phyloP scores from a whole-genome alignment of 2,329 filamentous ascomycete species.

The Penicillium sp. region DNA sequence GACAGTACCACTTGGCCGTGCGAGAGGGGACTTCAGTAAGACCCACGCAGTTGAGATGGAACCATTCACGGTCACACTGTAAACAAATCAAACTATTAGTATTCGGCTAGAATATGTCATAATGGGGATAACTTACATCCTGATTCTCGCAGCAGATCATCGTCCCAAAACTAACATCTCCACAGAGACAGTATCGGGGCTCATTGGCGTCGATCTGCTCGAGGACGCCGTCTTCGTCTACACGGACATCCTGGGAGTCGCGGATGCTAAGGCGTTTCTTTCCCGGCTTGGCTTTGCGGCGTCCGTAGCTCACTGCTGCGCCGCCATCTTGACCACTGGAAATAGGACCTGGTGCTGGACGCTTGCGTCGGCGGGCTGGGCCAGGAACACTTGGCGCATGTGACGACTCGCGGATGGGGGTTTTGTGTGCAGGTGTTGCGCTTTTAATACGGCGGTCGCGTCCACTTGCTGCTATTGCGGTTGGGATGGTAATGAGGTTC shows the following conservation, averaged over 20 bases:
- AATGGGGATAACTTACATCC: conserved; percentile 43
- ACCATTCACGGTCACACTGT: conserved; percentile 67
- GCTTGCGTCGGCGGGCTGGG: conserved; percentile 52
- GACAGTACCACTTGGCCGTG: conserved; percentile 65
- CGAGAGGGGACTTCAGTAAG: conserved; percentile 59
- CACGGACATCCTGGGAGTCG: conserved; percentile 45
- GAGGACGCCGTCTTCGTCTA: conserved; percentile 49
- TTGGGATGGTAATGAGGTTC: conserved; percentile 4
- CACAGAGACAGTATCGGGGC: conserved; percentile 63
- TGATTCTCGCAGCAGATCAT: conserved; percentile 67
- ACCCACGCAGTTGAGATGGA: conserved; percentile 61
- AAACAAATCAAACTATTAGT: conserved; percentile 15
- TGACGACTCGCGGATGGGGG: conserved; percentile 42
- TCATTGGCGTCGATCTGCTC: conserved; percentile 60
- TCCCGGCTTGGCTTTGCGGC: conserved; percentile 54
- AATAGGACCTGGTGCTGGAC: conserved; percentile 60
- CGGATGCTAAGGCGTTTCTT: conserved; percentile 40
- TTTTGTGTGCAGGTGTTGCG: conserved; percentile 40
- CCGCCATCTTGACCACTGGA: conserved; percentile 58
- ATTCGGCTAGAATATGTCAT: neutral
- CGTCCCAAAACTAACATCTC: conserved; percentile 61
- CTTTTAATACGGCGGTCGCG: conserved; percentile 44
- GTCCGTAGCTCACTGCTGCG: conserved; percentile 61
- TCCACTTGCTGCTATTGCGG: conserved; percentile 18
- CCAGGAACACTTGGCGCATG: conserved; percentile 35